Percentiles rank a stretch among this genome's conserved stretches.
Conservation (phyloP, 2,329 filamentous ascomycete genomes). For the Zarea fungicola region DNA sequence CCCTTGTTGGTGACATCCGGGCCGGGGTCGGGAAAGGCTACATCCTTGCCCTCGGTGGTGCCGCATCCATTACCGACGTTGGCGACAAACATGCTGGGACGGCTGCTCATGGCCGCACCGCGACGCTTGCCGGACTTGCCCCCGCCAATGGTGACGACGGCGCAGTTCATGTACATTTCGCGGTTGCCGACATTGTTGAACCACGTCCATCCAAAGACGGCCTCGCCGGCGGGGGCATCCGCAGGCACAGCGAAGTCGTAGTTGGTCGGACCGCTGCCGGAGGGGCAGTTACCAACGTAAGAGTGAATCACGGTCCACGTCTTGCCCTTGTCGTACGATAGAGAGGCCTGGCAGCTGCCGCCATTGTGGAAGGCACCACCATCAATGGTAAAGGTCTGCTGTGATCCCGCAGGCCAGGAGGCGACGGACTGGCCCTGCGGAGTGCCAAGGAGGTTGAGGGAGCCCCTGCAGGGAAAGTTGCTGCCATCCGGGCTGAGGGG, state of each 20-base stretch:
- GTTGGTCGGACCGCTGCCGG: constrained; percentile 32
- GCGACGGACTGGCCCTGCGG: constrained; percentile 48
- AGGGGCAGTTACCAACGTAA: constrained; percentile 51
- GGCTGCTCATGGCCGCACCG: constrained; percentile 40
- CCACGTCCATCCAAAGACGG: constrained; percentile 71
- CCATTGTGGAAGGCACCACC: constrained; percentile 62
- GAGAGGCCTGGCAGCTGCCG: constrained; percentile 70
- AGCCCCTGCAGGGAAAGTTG: constrained; percentile 74
- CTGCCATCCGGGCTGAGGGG: constrained; percentile 56
- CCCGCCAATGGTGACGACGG: constrained; percentile 56
- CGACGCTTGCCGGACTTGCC: constrained; percentile 29
- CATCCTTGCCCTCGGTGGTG: constrained; percentile 52
- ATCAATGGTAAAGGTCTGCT: constrained; percentile 58
- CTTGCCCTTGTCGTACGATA: constrained; percentile 67
- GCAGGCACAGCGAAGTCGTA: constrained; percentile 64
- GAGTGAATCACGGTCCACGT: constrained; percentile 64
- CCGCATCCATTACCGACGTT: constrained; percentile 59
- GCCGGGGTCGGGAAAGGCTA: constrained; percentile 63
- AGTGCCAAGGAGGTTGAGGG: constrained; percentile 44
- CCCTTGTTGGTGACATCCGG: constrained; percentile 35
- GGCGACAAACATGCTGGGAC: constrained; percentile 66
- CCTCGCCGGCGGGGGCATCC: constrained; percentile 55
- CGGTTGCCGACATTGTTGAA: constrained; percentile 72
- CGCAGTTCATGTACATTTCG: constrained; percentile 87
- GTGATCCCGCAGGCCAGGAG: constrained; percentile 56